Base-by-base conservation (phyloP, 1,284 basidiomycete species). In the Leccinum huronense region DNA sequence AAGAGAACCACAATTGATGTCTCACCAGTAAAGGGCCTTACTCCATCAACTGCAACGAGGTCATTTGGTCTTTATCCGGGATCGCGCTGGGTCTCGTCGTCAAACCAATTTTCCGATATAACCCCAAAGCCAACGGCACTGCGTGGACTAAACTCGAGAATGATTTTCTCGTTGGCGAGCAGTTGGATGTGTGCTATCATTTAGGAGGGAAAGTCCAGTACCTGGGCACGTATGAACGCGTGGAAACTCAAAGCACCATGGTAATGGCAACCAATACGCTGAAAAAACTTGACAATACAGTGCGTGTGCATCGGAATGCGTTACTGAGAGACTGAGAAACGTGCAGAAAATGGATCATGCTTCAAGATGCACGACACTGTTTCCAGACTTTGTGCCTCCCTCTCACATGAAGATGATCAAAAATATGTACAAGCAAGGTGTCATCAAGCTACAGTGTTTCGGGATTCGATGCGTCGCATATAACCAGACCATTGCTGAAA, bases 381-480 rank as follows among this genome's bases (percentile, higher is more conserved):
- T 69, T 59, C 64, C 60, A n/a, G 65, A 76, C 55, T 60, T 73
- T 30, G 45, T 77, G 23, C 64, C 73, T 27, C 68, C 73, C 6
- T 67, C 63, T n/a, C 75, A 73, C 19, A 59, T 56, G 38, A 64
- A 61, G 42, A 75, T 75, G 75, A 70, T 72, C 38, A 61, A 58
- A 14, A 67, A 69, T 19, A 76, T 77, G 73, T 74, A 71, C 57
- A 65, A 59, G 58, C 60, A 68, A 27, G 75, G 73, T 9, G 63
- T 76, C 57, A 72, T 77, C 61, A 69, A 75, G 53, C 62, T 76
- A 8, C 63, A 69, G 51, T 74, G 73, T 58, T 68, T 76, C 56
- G 69, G 54, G 4, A 70, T 74, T 62, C 72, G 48, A 63, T 66
- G 70, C 27, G 57, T 77, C 16, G 60, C 61, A 42, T 66, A 71